Base-by-base conservation (phyloP, 208 protist species). In the Plasmodiophora brassicae region DNA sequence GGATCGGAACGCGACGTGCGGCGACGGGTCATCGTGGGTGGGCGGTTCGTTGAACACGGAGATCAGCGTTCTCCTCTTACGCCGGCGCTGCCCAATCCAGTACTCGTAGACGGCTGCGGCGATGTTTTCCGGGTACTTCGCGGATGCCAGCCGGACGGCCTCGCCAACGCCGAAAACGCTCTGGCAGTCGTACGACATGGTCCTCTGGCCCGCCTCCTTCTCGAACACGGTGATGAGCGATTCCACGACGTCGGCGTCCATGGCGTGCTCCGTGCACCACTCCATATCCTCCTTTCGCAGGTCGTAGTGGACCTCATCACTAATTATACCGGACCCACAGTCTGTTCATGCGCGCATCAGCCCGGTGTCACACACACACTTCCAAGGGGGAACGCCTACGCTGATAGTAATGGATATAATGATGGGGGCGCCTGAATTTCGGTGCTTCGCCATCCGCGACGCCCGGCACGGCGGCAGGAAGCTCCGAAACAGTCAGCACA, bases 371-470 rank as follows among this genome's bases (percentile, higher is more conserved):
- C n/a, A n/a, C n/a, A n/a, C n/a, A n/a, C n/a, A n/a, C n/a, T n/a
- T n/a, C n/a, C n/a, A n/a, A n/a, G n/a, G n/a, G n/a, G n/a, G n/a
- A n/a, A n/a, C n/a, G n/a, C n/a, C n/a, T n/a, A n/a, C n/a, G 65
- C n/a, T 78, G 65, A 78, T 78, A 38, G n/a, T 78, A 32, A 78
- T 78, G 65, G 41, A 78, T 78, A 78, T 78, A 78, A 78, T 78
- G 65, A 78, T 78, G 65, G 20, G 65, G 65, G 41, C 65, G 65
- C 41, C 41, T 78, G 65, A 78, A 78, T 5, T n/a, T n/a, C n/a
- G n/a, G n/a, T 14, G 65, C 5, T 32, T 32, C 14, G 65, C 5
- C 5, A 32, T 32, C 5, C 20, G 20, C 14, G 65, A 78, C 10
- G 5, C 5, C 14, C 41, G 14, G 5, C 10, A 36, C 14, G 41